Evolutionary conservation across 2,329 filamentous ascomycete species (phyloP), one percentile per base, ranked within the genome.

Genomic region (Aspergillus sp.): DNA sequence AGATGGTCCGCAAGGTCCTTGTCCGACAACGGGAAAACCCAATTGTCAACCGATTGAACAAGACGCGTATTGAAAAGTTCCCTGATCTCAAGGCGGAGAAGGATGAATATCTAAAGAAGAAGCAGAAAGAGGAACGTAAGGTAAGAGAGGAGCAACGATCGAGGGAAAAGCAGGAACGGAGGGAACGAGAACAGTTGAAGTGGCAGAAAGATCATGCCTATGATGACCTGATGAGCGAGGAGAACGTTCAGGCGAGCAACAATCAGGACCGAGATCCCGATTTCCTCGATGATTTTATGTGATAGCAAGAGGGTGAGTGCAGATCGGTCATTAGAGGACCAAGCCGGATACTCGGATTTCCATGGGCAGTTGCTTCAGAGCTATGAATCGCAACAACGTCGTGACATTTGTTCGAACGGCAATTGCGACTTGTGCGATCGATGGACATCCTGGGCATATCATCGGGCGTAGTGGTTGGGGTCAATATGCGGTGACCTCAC

Each of bases 141-240:
- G 45, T 57, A 13, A 70, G 76, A 47, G 78, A 81, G 30, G 74
- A 78, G 62, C 74, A 75, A 62, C 74, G 74, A 57, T 67, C 69
- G 7, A 70, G 68, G 53, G 79, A 81, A 43, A 79, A 79, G 64
- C 72, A 72, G 59, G 78, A 81, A 63, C 76, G 73, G 53, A 89
- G 92, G 76, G 91, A 97, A 80, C 85, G 91, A 65, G 90, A 91
- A 77, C 89, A 96, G 77, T 86, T 94, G 79, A 96, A 96, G 76
- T 96, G 88, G 84, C 91, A 96, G 78, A 95, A 95, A 79, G 92
- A 97, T n/a, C 94, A 99, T 78, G 94, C 93, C 2, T 99, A 99
- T 76, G 95, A 98, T 73, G 92, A 97, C 50, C 78, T 97, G 57
- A 92, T 97, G 76, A 87, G 85, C 4, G 92, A 96, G 57, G 91